Evolutionary conservation across 108 stramenopile genomes (phyloP), one percentile per base, ranked within the genome.

Genomic region (Cyclotella kingstonii): DNA sequence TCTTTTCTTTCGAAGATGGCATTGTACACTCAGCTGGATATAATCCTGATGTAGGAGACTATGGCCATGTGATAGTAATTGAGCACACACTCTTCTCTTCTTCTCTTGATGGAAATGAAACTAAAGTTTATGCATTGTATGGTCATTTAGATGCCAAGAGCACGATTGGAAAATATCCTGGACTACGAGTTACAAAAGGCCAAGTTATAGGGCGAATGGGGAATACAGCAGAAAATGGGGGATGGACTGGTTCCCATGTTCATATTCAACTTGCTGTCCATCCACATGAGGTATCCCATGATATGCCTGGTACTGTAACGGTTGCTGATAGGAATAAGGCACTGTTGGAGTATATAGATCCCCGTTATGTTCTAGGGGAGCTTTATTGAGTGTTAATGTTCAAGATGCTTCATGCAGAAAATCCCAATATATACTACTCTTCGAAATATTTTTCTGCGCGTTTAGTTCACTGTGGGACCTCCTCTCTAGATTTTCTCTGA

Each of bases 61-160:
- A 93, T 70, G 91, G 91, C 1, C 55, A 89, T 60, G 88, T 86
- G 1, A 66, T 93, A 21, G 86, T 93, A 7, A 61, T 93, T 25
- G 74, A 88, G 54, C 86, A 93, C 63, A n/a, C 41, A 6, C 48
- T 89, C 31, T 47, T 35, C 23, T 39, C 41, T 46, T 46, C 10
- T 17, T n/a, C 10, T 4, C 27, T 31, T 45, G 12, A 56, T 17
- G 21, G 43, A 7, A 26, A 14, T 26, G 26, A 6, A 7, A 29
- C 10, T 5, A 73, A 57, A 45, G 53, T 85, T 10, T 93, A 75
- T 60, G 87, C 84, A 7, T 63, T 93, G 10, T 93, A 93, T 65
- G 91, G 91, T 12, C 91, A 93, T 57, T 63, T 93, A 38, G 81
- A 79, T 46, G 53, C 68, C 22, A 65, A 55, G 46, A 52, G 60